Base-by-base conservation (phyloP, 1,284 basidiomycete species). In the Bondarzewia mesenterica region DNA sequence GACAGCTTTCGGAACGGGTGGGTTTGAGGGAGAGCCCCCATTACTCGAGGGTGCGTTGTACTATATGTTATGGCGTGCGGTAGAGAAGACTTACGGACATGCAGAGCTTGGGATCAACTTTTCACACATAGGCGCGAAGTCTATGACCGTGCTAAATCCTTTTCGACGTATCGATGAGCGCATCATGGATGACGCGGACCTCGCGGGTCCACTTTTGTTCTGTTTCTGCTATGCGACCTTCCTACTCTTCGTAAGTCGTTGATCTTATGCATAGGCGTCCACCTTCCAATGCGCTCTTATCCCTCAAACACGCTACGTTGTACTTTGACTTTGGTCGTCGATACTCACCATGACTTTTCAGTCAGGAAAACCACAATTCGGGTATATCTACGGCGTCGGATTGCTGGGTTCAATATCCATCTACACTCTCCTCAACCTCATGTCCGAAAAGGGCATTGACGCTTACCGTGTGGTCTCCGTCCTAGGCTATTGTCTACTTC, bases 181-280 rank as follows among this genome's bases (percentile, higher is more conserved):
- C 58, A 97, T 99, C 58, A 99, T 99, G 96, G 96, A 99, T 67
- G 96, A 99, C 62, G 93, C 95, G 37, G 96, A 99, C 68, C 77
- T 99, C 23, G 94, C 95, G 7, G 96, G 96, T 0, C 96, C 96
- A 5, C 78, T 99, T 40, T 80, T 98, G 12, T 98, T 98, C 70
- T 87, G 87, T 62, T 90, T 92, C 62, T 91, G 91, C 60, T 98
- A 99, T 66, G 95, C 86, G 14, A 86, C 87, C 44, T 92, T 89
- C 61, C 76, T 97, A 5, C 77, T 97, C 42, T 80, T 97, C 54
- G 93, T 95, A 55, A 61, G 91, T 82, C 3, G n/a, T 15, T 42
- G 42, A 14, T 26, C 23, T 42, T 49, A 23, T 21, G 12, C 38
- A 40, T 16, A 10, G 16, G 16, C 14, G 4, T 18, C 38, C 5